Conservation (phyloP, 2,329 filamentous ascomycete species). For the Mariannaea elegans region DNA sequence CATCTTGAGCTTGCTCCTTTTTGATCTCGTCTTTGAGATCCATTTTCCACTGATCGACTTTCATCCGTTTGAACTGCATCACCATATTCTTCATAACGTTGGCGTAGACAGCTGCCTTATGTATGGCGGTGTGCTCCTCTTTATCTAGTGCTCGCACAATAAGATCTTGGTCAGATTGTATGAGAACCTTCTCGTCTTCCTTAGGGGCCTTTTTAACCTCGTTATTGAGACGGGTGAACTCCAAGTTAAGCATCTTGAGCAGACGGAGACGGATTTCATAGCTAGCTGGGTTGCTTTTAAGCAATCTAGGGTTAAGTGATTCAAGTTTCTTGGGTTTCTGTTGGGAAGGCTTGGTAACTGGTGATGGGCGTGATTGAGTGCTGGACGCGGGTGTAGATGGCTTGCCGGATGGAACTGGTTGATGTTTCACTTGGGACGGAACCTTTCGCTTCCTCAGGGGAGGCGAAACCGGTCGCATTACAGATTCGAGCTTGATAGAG, state of each 20-base stretch:
- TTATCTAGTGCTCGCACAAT: conserved; percentile 77
- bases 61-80: conserved; percentile 79
- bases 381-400: conserved; percentile 14
- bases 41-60: conserved; percentile 73
- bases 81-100: conserved; percentile 88
- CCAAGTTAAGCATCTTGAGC: conserved; percentile 70
- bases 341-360: conserved; percentile 25
- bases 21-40: conserved; percentile 56
- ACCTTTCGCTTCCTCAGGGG: conserved; percentile 44
- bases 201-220: conserved; percentile 63
- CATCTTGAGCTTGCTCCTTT: conserved; percentile 43
- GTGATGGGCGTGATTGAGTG: conserved; percentile 29
- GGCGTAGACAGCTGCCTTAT: conserved; percentile 76
- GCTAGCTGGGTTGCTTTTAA: conserved; percentile 65
- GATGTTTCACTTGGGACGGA: conserved; percentile 12
- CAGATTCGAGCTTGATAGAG: conserved; percentile 32
- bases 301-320: conserved; percentile 72
- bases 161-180: conserved; percentile 71
- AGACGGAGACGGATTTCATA: conserved; percentile 66
- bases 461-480: conserved; percentile 45
- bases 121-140: conserved; percentile 78
- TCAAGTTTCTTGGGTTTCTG: conserved; percentile 51
- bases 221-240: conserved; percentile 73
- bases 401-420: conserved; percentile 8
- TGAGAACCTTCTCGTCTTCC: conserved; percentile 58